Evolutionary conservation across 2,329 filamentous ascomycete species (phyloP).

Genomic region (Aspergillus sojae): DNA sequence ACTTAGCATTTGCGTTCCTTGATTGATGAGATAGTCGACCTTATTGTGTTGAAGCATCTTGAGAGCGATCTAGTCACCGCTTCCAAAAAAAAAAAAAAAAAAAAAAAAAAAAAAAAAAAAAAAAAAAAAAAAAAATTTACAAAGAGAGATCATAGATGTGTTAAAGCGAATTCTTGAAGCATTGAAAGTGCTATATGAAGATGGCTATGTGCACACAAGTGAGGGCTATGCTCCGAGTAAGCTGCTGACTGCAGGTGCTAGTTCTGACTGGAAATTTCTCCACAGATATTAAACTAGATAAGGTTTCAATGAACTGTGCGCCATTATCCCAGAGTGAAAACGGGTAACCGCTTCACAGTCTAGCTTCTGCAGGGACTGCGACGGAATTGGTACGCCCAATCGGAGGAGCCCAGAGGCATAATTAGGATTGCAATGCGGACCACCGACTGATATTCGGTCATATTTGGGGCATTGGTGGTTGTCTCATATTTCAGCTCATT

Average conservation of each 20-base stretch:
- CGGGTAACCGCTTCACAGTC: slow-evolving; percentile 6
- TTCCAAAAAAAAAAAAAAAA: background rate
- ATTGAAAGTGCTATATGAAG: slow-evolving; percentile 19
- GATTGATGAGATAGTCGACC: background rate
- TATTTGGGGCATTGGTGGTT: slow-evolving; percentile 20
- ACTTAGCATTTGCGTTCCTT: no score
- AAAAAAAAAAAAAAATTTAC: background rate
- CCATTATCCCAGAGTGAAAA: no score
- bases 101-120: background rate
- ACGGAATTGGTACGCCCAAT: slow-evolving; percentile 21
- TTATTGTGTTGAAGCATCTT: slow-evolving; percentile 23
- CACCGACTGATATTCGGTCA: slow-evolving; percentile 22
- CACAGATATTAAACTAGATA: no score
- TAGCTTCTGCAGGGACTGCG: slow-evolving; percentile 10
- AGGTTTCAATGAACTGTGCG: no score
- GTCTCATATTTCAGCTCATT: background rate
- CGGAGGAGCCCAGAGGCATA: slow-evolving; percentile 22
- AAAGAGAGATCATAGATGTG: slow-evolving; percentile 21
- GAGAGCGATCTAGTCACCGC: slow-evolving; percentile 17
- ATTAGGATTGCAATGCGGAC: slow-evolving; percentile 20
- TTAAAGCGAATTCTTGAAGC: slow-evolving; percentile 19
- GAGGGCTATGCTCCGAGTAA: no score
- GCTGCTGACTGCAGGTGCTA: no score
- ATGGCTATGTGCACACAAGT: slow-evolving; percentile 7
- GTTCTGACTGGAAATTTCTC: no score